Percentiles rank a stretch among this genome's conserved stretches.
These are phyloP conservation scores for Prunus padus DNA, from an alignment of 306 rosid genomes.

Conservation along the genomic window DNA sequence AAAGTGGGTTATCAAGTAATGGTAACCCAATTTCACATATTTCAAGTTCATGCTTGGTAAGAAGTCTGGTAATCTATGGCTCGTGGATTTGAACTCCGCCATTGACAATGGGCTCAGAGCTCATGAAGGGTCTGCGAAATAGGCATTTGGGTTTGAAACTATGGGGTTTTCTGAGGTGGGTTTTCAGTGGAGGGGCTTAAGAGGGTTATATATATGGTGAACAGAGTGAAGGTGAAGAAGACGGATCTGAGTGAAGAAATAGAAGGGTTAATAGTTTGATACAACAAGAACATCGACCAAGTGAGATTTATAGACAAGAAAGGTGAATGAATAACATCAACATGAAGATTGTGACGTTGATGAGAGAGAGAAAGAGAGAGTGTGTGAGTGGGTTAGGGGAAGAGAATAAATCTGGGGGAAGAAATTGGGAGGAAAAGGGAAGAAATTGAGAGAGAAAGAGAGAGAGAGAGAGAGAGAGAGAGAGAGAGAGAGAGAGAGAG, in stretches of 20 bases:
- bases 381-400: conserved; percentile 1
- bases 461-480: too few species aligned
- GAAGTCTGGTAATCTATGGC: conserved; percentile 47
- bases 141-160: neutral
- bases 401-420: too few species aligned
- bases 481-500: too few species aligned
- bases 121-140: conserved; percentile 28
- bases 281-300: conserved; percentile 24
- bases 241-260: conserved; percentile 12
- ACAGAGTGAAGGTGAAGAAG: neutral
- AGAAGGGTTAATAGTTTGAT: conserved; percentile 1
- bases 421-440: too few species aligned
- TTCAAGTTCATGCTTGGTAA: conserved; percentile 53
- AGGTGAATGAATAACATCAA: neutral
- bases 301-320: neutral
- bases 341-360: neutral
- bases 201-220: neutral
- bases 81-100: conserved; percentile 45
- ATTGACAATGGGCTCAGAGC: neutral
- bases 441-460: too few species aligned
- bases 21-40: conserved; percentile 57
- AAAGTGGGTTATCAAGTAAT: conserved; percentile 48
- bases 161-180: too few species aligned
- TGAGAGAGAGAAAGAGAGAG: neutral
- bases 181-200: neutral